Base-by-base conservation (phyloP, 148 eudicot genomes). In the Simmondsia chinensis region DNA sequence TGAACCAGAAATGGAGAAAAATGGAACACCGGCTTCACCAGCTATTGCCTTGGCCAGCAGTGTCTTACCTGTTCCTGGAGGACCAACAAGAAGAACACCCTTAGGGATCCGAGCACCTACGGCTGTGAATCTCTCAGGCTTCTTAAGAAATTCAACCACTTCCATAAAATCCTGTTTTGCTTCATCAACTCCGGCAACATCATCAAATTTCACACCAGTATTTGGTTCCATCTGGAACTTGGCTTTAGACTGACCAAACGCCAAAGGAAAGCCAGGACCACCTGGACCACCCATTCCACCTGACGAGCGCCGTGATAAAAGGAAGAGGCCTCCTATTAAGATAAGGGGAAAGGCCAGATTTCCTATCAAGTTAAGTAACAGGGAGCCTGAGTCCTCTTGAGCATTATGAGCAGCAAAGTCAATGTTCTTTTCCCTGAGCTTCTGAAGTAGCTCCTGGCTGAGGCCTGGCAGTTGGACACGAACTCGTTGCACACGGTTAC, bases 251-350 rank as follows among this genome's bases (percentile, higher is more conserved):
- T 86, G 99, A 57, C 99, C 96, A 50, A 93, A 79, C n/a, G 57
- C 42, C 17, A 93, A 52, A 1, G 99, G 99, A 51, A 60, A 65
- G 1, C 99, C 99, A 14, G 94, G 96, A 26, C 99, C 99, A 41
- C 99, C 99, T 10, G 99, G 99, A 28, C 99, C 99, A 14, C 96
- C 99, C 84, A 80, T 74, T 34, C 99, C 99, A 31, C 99, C 99
- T 4, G 73, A 44, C 29, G 83, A 68, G 9, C 96, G 83, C 38
- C 99, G 68, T 20, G 96, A 93, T 41, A 91, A 89, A 54, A 93
- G 89, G 45, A 86, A 93, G 40, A 93, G 85, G 20, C 99, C 99
- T 11, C 99, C 99, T 6, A 93, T 82, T 61, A 86, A 63, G 50
- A 93, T 64, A 9, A 82, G 59, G 0, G 99, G 99, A 58, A 93